Evolutionary conservation across 495 filamentous ascomycete genomes (phyloP).

Genomic region (Xylaria acuta): DNA sequence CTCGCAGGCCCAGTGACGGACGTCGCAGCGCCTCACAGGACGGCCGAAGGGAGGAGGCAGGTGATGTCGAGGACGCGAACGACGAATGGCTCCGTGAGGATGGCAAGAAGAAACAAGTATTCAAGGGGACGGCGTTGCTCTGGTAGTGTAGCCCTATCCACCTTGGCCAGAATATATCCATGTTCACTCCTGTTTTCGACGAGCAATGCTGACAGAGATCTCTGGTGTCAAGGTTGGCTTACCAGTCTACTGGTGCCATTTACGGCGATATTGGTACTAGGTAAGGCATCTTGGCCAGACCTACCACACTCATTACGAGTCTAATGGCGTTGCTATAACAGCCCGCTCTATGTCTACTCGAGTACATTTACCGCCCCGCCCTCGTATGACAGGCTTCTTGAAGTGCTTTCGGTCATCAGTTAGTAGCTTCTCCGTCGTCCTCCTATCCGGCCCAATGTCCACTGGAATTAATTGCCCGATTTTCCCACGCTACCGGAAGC

Average conservation of each 20-base stretch:
- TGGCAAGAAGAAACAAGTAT: slow-evolving; percentile 51
- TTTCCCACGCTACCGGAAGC: background rate
- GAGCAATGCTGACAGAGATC: slow-evolving; percentile 21
- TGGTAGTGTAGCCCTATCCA: slow-evolving; percentile 40
- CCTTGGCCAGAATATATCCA: background rate
- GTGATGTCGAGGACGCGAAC: slow-evolving; percentile 44
- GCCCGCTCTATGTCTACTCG: slow-evolving; percentile 74
- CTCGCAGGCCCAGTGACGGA: slow-evolving; percentile 32
- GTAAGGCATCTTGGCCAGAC: slow-evolving; percentile 22
- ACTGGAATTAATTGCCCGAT: background rate
- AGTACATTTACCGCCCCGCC: slow-evolving; percentile 69
- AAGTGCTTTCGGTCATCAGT: slow-evolving; percentile 71
- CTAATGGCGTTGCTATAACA: background rate
- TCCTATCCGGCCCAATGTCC: background rate
- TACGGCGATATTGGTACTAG: slow-evolving; percentile 81
- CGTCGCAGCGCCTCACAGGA: slow-evolving; percentile 37
- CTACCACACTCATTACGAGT: background rate
- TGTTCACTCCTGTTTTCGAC: background rate
- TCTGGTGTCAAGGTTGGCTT: slow-evolving; percentile 58
- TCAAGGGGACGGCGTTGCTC: slow-evolving; percentile 49
- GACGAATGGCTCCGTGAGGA: slow-evolving; percentile 47
- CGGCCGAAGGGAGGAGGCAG: slow-evolving; percentile 32
- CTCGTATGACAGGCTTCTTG: slow-evolving; percentile 65
- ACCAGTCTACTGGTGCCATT: slow-evolving; percentile 74
- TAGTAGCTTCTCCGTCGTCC: background rate